These are phyloP conservation scores for Vitis cinerea DNA, from an alignment of 164 flowering plant species.

Conservation along the genomic window DNA sequence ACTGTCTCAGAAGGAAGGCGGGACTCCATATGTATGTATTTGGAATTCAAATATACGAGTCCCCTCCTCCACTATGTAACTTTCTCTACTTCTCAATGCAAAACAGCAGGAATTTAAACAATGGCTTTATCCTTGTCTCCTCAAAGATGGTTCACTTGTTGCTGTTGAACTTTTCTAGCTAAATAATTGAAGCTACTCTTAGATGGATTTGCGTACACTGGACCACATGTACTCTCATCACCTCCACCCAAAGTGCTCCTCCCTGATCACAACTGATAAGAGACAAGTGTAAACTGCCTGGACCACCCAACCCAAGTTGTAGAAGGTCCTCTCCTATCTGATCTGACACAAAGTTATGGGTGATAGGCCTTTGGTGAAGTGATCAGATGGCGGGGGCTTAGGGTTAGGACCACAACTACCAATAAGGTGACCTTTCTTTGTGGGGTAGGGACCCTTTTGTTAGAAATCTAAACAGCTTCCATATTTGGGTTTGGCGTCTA, in stretches of 20 bases:
- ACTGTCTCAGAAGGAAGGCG: neutral
- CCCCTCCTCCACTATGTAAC: neutral
- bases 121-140: neutral
- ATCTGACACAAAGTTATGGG: neutral
- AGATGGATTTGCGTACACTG: too few relatives aligned
- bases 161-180: too few relatives aligned
- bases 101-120: conserved; percentile 1
- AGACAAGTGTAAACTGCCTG: neutral
- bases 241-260: neutral
- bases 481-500: too few relatives aligned
- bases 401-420: neutral
- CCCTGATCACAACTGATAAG: neutral
- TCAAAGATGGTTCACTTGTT: too few relatives aligned
- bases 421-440: neutral
- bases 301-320: neutral
- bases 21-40: conserved; percentile 2
- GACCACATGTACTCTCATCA: neutral
- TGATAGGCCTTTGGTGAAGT: neutral
- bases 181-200: too few relatives aligned
- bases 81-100: conserved; percentile 7
- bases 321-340: neutral
- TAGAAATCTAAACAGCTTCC: neutral
- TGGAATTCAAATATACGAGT: neutral
- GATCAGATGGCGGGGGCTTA: neutral
- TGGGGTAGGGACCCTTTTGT: neutral